These are phyloP conservation scores for Pisolithus microcarpus DNA, from an alignment of 768 basidiomycete species.

Conservation along the genomic window DNA sequence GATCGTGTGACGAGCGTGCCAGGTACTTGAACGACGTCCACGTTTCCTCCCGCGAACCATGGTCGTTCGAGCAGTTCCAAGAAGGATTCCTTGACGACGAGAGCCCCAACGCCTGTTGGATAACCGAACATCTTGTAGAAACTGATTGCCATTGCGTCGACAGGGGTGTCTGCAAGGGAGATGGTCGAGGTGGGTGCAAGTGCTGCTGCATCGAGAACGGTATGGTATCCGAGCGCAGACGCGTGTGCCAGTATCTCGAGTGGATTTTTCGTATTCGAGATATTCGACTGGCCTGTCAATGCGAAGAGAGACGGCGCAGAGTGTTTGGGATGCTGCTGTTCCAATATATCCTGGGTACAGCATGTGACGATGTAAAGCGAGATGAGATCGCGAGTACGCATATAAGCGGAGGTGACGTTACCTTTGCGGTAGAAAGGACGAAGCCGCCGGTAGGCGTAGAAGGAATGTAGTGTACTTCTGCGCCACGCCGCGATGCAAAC, in stretches of 20 bases:
- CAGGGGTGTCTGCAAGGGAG: conserved; percentile 55
- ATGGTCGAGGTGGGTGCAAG: conserved; percentile 66
- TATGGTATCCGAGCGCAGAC: conserved; percentile 60
- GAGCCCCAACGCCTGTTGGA: conserved; percentile 77
- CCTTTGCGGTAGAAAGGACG: conserved; percentile 51
- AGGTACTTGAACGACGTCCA: conserved; percentile 78
- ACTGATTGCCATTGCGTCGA: conserved; percentile 77
- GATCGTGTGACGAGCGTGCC: conserved; percentile 60
- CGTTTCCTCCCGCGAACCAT: conserved; percentile 83
- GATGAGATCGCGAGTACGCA: conserved; percentile 8
- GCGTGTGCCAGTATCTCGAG: conserved; percentile 61
- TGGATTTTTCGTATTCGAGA: conserved; percentile 67
- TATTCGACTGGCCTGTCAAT: conserved; percentile 76
- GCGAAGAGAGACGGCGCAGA: conserved; percentile 58
- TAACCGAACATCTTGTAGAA: conserved; percentile 92
- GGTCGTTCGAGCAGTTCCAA: conserved; percentile 54
- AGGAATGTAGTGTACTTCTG: conserved; percentile 56
- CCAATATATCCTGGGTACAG: conserved; percentile 44
- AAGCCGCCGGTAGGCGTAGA: conserved; percentile 62
- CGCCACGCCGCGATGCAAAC: conserved; percentile 53
- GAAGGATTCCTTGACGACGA: conserved; percentile 68
- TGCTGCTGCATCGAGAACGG: conserved; percentile 77
- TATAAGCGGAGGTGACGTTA: conserved; percentile 25
- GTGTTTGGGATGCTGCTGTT: conserved; percentile 37
- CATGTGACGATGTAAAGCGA: background rate